These are phyloP conservation scores for Mycena chlorophos DNA, from an alignment of 768 basidiomycete genomes.

Conservation along the genomic window DNA sequence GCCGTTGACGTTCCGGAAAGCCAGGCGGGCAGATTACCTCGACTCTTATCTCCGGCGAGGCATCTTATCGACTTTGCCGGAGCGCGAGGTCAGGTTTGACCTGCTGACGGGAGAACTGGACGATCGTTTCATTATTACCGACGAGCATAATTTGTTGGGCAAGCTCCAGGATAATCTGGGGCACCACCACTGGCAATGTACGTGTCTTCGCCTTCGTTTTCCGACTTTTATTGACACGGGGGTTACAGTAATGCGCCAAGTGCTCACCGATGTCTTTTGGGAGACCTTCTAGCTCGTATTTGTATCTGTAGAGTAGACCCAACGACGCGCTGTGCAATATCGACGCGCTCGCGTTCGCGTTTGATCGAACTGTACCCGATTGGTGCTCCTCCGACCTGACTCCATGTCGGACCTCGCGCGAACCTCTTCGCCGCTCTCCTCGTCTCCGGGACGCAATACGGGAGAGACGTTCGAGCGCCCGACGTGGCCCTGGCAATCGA, in stretches of 20 bases:
- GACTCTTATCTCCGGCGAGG: conserved; percentile 65
- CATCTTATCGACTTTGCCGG: conserved; percentile 51
- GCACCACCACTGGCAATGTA: conserved; percentile 75
- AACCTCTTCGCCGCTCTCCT: conserved; percentile 39
- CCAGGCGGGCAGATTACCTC: conserved; percentile 59
- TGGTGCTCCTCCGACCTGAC: conserved; percentile 8
- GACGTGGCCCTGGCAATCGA: conserved; percentile 56
- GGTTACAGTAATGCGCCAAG: conserved; percentile 69
- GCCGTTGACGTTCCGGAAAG: conserved; percentile 59
- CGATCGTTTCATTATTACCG: conserved; percentile 56
- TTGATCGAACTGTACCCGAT: background rate
- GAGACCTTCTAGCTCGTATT: conserved; percentile 59
- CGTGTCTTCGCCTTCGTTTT: conserved; percentile 28
- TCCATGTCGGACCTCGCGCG: conserved; percentile 43
- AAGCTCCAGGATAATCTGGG: conserved; percentile 67
- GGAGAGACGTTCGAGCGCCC: conserved; percentile 51
- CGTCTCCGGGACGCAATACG: conserved; percentile 46
- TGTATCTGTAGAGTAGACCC: background rate
- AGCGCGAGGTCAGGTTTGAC: conserved; percentile 55
- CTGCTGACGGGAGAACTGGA: conserved; percentile 43
- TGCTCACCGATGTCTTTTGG: conserved; percentile 74
- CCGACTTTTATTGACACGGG: background rate
- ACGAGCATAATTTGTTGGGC: conserved; percentile 61
- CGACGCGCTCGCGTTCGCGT: conserved; percentile 1
- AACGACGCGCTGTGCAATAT: background rate